Evolutionary conservation across 2,329 filamentous ascomycete genomes (phyloP), one percentile per base, ranked within the genome.

Genomic region (Fulvia fulva): DNA sequence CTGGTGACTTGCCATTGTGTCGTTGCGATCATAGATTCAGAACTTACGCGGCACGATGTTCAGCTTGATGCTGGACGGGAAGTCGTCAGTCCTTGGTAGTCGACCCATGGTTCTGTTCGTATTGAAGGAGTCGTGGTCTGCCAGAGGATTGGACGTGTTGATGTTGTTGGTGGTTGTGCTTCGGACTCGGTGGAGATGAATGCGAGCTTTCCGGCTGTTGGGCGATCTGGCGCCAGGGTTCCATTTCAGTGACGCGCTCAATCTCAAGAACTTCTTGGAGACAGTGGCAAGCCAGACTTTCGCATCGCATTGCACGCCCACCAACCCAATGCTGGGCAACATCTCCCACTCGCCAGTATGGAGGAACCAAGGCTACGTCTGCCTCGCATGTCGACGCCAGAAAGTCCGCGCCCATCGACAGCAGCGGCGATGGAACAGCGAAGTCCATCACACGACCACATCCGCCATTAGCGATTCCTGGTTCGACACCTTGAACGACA

Each of bases 31-130:
- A 19, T 7, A n/a, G 52, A n/a, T 51, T 44, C 57, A 25, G 49
- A 47, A 71, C 78, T 71, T 75, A 81, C 78, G 74, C 56, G 77
- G 73, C 28, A 75, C 74, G 46, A 81, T 75, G 59, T 69, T 74
- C 44, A 80, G 65, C 45, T 68, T 73, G 26, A 76, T 68, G 7
- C 70, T 68, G 25, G 69, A 64, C 9, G 77, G 70, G 53, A 81
- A 80, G 67, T 81, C 78, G 16, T 63, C 65, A 37, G 65, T 65
- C 2, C 68, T 73, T 34, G 78, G 78, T 47, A 80, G 70, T 55
- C 76, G 75, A 54, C 75, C 72, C 50, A 70, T 70, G 47, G 21
- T 44, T 56, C 25, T 44, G 57, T 43, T 54, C 53, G 46, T 49
- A n/a, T n/a, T n/a, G n/a, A n/a, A n/a, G n/a, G n/a, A n/a, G n/a